Conservation (phyloP, 2,329 filamentous ascomycete species). For the Macroventuria anomochaeta region DNA sequence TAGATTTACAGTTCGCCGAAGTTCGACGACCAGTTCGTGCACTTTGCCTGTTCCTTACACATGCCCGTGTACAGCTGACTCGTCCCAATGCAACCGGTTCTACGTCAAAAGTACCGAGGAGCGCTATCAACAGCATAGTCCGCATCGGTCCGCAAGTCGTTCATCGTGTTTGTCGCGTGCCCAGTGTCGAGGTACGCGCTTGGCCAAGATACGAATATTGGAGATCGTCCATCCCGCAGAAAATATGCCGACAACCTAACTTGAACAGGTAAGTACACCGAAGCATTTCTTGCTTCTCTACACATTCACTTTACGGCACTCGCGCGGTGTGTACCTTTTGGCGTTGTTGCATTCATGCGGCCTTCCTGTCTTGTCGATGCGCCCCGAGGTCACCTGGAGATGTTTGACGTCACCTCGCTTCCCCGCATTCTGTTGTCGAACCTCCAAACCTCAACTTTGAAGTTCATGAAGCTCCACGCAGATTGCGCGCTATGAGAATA, state of each 20-base stretch:
- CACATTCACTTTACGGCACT: conserved; percentile 1
- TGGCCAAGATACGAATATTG: conserved; percentile 17
- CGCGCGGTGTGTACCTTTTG: conserved; percentile 7
- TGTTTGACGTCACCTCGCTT: conserved; percentile 12
- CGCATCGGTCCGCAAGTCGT: conserved; percentile 1
- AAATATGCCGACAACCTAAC: conserved; percentile 15
- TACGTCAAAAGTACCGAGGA: neutral
- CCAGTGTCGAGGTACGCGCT: conserved; percentile 6
- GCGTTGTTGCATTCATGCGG: conserved; percentile 1
- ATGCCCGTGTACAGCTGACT: conserved; percentile 26
- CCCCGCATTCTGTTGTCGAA: conserved; percentile 9
- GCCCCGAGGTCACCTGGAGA: conserved; percentile 16
- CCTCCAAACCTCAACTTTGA: neutral
- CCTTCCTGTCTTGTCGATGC: conserved; percentile 15
- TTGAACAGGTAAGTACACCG: conserved; percentile 18
- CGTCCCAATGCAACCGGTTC: neutral
- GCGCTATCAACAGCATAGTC: neutral
- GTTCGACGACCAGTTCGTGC: conserved; percentile 2
- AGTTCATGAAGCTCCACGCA: neutral
- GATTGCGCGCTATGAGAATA: neutral
- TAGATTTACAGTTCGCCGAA: conserved; percentile 9
- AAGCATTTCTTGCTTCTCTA: conserved; percentile 12
- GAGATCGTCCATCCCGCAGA: conserved; percentile 25
- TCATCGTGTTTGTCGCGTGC: conserved; percentile 10
- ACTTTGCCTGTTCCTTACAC: conserved; percentile 22